Evolutionary conservation across 2,329 filamentous ascomycete species (phyloP).

Genomic region (Penicillium oxalicum): DNA sequence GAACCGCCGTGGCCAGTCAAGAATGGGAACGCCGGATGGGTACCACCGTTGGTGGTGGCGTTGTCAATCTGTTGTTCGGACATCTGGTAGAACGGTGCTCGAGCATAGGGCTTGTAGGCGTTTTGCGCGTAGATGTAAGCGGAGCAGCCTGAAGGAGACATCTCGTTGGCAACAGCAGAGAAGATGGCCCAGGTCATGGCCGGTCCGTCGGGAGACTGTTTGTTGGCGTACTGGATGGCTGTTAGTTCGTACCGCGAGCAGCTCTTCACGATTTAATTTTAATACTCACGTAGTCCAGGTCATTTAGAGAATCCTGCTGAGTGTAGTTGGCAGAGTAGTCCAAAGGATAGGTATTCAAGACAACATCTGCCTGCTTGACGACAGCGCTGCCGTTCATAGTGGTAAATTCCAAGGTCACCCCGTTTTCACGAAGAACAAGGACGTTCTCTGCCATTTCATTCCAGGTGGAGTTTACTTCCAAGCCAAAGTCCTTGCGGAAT

Average conservation of each 20-base stretch:
- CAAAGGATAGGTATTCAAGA: conserved; percentile 60
- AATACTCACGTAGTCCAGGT: conserved; percentile 55
- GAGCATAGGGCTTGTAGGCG: conserved; percentile 57
- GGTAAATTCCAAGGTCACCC: conserved; percentile 59
- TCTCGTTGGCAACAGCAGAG: conserved; percentile 59
- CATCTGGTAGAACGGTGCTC: conserved; percentile 64
- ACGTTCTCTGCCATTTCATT: conserved; percentile 52
- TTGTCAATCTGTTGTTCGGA: conserved; percentile 64
- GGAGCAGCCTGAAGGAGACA: conserved; percentile 62
- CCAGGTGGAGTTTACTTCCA: conserved; percentile 54
- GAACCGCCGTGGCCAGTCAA: conserved; percentile 65
- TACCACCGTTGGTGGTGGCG: conserved; percentile 55
- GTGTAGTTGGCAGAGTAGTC: conserved; percentile 54
- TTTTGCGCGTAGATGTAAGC: conserved; percentile 63
- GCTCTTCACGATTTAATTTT: too few relatives aligned
- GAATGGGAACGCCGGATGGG: conserved; percentile 65
- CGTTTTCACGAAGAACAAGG: conserved; percentile 50
- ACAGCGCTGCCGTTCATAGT: conserved; percentile 61
- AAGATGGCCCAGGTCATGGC: conserved; percentile 70
- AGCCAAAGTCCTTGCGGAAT: conserved; percentile 52
- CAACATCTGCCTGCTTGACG: conserved; percentile 67
- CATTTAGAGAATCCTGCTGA: conserved; percentile 44
- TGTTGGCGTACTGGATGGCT: conserved; percentile 55
- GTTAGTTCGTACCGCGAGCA: background rate
- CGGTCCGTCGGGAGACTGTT: conserved; percentile 61